Percentiles rank a stretch among this genome's conserved stretches.
Evolutionary conservation across 1,284 basidiomycete genomes (phyloP).

Genomic region (Chondrostereum purpureum): DNA sequence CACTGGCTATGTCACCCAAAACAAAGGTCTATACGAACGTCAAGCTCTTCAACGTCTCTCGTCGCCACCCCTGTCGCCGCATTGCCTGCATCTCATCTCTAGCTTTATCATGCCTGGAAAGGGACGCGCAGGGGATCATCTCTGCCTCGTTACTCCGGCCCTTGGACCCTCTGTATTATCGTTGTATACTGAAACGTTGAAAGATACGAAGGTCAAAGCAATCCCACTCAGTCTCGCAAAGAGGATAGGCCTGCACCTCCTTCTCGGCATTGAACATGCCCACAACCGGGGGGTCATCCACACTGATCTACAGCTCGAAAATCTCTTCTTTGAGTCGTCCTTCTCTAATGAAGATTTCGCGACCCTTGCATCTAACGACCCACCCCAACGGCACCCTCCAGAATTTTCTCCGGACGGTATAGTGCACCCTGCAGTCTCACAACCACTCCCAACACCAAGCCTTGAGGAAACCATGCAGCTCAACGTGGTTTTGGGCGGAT

Average conservation of each 20-base stretch:
- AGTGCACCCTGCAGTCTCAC: slow-evolving; percentile 22
- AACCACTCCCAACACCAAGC: slow-evolving; percentile 23
- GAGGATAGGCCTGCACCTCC: slow-evolving; percentile 21
- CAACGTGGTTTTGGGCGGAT: slow-evolving; percentile 24
- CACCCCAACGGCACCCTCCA: slow-evolving; percentile 15
- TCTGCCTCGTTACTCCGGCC: slow-evolving; percentile 23
- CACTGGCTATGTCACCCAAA: slow-evolving; percentile 20
- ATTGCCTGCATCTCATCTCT: slow-evolving; percentile 18
- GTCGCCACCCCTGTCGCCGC: too few relatives aligned
- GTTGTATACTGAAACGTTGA: slow-evolving; percentile 9
- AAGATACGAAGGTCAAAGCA: slow-evolving; percentile 3
- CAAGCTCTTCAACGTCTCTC: slow-evolving; percentile 17
- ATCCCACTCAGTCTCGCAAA: slow-evolving; percentile 22
- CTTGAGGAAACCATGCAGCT: slow-evolving; percentile 17
- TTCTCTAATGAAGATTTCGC: slow-evolving; percentile 14
- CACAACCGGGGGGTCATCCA: slow-evolving; percentile 20
- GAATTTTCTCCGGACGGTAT: slow-evolving; percentile 13
- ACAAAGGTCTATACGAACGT: slow-evolving; percentile 18
- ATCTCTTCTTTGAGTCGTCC: slow-evolving; percentile 17
- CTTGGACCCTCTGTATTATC: slow-evolving; percentile 20
- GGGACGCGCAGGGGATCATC: slow-evolving; percentile 18
- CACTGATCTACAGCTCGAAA: slow-evolving; percentile 25
- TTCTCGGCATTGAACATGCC: slow-evolving; percentile 17
- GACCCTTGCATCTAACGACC: slow-evolving; percentile 12
- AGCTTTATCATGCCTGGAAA: slow-evolving; percentile 20